Evolutionary conservation across 2,329 filamentous ascomycete species (phyloP), one percentile per base, ranked within the genome.

Genomic region (Plenodomus tracheiphilus): DNA sequence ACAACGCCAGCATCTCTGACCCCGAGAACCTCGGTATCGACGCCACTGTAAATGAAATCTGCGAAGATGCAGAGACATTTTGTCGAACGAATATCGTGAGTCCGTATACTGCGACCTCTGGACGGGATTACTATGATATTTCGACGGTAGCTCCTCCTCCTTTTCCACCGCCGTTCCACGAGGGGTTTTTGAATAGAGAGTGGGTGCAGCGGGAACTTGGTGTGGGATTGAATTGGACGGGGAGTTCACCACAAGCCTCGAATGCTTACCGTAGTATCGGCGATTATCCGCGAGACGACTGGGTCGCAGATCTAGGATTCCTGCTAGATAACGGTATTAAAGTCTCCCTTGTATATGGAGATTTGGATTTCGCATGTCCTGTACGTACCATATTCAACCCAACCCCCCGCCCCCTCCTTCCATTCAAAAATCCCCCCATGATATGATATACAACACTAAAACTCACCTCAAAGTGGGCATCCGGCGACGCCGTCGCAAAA

Each of bases 41-140:
- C 30, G 51, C 47, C 6, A 50, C 42, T 19, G 56, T 61, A 1
- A 61, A 82, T 51, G 65, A 70, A n/a, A 66, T 81, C 37, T 85
- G 82, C 68, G 62, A 62, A 2, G 64, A 70, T 4, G 81, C 82
- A 1, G 79, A 83, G 58, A 69, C 64, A 35, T 83, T 80, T 62
- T 58, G 56, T 32, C 56, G 52, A 10, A 18, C 41, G 8, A 49
- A 51, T 10, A 61, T 59, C 3, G 52, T 61, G 36, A 53, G 41
- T 13, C 56, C 58, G 11, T 61, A 61, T 20, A 58, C 41, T 3
- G 32, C 50, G 16, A 51, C 54, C 22, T 51, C 56, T 13, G 58
- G 58, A 11, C 40, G 51, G 5, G 58, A 59, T 22, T 59, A 61
- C 41, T 59, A 59, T 19, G 58, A 61, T 4, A 59, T 58, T 11